Conservation (phyloP, 805 yeast species). For the Grigorovia yakushimaensis region DNA sequence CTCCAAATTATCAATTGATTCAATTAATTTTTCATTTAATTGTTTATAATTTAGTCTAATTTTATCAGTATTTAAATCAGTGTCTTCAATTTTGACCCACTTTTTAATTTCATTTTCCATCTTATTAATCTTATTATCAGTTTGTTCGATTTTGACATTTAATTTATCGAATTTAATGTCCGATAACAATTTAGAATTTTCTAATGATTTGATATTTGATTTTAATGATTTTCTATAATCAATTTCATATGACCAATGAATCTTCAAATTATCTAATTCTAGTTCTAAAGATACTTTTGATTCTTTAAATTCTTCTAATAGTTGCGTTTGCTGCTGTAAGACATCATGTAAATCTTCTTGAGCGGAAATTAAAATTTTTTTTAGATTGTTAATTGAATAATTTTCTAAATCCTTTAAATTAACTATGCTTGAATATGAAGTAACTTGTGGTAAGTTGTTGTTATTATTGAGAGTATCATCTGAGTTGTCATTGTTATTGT, state of each 20-base stretch:
- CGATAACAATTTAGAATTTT: slow-evolving; percentile 24
- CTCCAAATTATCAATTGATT: slow-evolving; percentile 7
- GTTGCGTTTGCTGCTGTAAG: slow-evolving; percentile 17
- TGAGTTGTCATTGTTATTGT: slow-evolving; percentile 1
- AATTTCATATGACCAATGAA: slow-evolving; percentile 26
- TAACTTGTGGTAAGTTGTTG: slow-evolving; percentile 7
- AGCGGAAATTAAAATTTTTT: slow-evolving; percentile 24
- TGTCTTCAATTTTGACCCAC: slow-evolving; percentile 18
- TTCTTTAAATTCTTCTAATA: slow-evolving; percentile 24
- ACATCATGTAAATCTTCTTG: slow-evolving; percentile 30
- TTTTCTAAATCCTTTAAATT: slow-evolving; percentile 22
- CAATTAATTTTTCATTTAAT: slow-evolving; percentile 6
- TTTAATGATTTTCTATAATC: slow-evolving; percentile 25
- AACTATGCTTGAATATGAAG: slow-evolving; percentile 21
- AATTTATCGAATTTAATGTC: slow-evolving; percentile 25
- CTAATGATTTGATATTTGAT: slow-evolving; percentile 27
- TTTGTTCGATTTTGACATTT: slow-evolving; percentile 19
- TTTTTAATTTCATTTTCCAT: slow-evolving; percentile 23
- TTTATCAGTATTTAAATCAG: slow-evolving; percentile 9
- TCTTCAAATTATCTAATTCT: slow-evolving; percentile 24
- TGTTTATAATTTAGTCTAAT: slow-evolving; percentile 10
- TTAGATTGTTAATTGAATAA: slow-evolving; percentile 25
- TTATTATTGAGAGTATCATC: slow-evolving; percentile 3
- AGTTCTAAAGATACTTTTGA: slow-evolving; percentile 20
- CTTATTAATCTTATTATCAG: slow-evolving; percentile 16